phyloP scores from a whole-genome alignment of 768 basidiomycete species.

The Rhodotorula graminis region DNA sequence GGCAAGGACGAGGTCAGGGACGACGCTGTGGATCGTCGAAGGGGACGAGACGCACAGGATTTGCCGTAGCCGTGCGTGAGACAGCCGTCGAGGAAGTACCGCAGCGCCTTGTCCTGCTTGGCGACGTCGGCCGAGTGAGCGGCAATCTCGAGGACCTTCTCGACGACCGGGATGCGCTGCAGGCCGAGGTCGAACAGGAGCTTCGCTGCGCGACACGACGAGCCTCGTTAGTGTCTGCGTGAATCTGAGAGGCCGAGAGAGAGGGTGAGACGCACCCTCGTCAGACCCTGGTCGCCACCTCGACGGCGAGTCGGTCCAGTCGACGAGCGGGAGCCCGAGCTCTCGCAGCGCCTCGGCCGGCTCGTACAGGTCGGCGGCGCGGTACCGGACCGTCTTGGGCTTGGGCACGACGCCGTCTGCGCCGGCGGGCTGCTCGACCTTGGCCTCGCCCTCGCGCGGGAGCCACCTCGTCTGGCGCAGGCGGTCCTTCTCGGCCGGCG shows the following conservation, averaged over 20 bases:
- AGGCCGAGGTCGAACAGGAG: conserved; percentile 62
- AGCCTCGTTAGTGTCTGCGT: background rate
- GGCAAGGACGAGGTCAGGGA: conserved; percentile 52
- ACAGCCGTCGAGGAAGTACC: conserved; percentile 76
- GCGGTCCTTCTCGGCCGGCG: conserved; percentile 57
- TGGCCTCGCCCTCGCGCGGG: conserved; percentile 46
- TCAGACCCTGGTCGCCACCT: conserved; percentile 80
- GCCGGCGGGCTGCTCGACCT: conserved; percentile 51
- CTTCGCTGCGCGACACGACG: conserved; percentile 56
- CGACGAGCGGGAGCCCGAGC: conserved; percentile 72
- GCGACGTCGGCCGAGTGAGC: conserved; percentile 52
- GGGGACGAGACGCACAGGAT: conserved; percentile 34
- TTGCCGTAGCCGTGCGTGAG: conserved; percentile 52
- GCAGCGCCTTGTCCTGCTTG: conserved; percentile 61
- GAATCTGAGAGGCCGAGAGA: no score
- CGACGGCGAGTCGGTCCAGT: conserved; percentile 65
- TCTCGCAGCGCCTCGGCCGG: conserved; percentile 67
- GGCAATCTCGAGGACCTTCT: conserved; percentile 64
- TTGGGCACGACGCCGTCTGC: conserved; percentile 25
- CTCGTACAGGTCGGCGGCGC: conserved; percentile 76
- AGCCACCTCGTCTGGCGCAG: conserved; percentile 69
- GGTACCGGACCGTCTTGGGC: conserved; percentile 54
- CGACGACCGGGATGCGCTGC: conserved; percentile 61
- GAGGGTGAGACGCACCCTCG: conserved; percentile 59
- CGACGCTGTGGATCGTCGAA: conserved; percentile 18